Percentiles rank a stretch among this genome's conserved stretches.
Conservation (phyloP, 495 filamentous ascomycete genomes). For the Penicillium paxilli region DNA sequence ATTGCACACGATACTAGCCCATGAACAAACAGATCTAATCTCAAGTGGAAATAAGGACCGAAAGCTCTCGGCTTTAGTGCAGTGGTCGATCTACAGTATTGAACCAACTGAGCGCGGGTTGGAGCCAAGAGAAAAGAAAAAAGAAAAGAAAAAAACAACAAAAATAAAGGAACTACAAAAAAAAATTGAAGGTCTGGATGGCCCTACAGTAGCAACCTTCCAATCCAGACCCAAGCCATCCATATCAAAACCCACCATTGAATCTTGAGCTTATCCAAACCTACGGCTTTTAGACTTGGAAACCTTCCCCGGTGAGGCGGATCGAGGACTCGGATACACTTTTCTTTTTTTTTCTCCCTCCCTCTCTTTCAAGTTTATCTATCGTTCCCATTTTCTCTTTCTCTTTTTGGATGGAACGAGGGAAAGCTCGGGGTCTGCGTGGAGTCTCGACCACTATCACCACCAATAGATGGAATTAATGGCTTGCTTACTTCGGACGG, state of each 20-base stretch:
- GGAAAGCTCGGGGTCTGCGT: background rate
- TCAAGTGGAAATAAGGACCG: background rate
- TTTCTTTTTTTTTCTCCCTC: background rate
- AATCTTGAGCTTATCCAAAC: constrained; percentile 25
- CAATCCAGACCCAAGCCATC: background rate
- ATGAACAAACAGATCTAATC: too few relatives aligned
- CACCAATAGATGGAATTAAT: background rate
- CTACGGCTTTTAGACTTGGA: constrained; percentile 4
- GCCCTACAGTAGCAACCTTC: background rate
- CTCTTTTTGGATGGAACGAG: background rate
- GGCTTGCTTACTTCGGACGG: background rate
- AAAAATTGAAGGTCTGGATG: background rate
- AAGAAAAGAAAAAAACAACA: too few relatives aligned
- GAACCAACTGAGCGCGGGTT: too few relatives aligned
- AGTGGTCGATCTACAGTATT: too few relatives aligned
- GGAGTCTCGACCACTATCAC: background rate
- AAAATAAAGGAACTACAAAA: too few relatives aligned
- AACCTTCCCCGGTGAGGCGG: background rate
- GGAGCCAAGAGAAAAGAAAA: too few relatives aligned
- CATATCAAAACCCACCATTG: constrained; percentile 10
- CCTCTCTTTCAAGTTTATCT: too few relatives aligned
- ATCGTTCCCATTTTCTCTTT: too few relatives aligned
- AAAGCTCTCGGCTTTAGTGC: background rate
- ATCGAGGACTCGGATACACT: background rate
- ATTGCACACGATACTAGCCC: too few relatives aligned